phyloP scores from a whole-genome alignment of 345 rosid genomes.

The Lepidium africanum region DNA sequence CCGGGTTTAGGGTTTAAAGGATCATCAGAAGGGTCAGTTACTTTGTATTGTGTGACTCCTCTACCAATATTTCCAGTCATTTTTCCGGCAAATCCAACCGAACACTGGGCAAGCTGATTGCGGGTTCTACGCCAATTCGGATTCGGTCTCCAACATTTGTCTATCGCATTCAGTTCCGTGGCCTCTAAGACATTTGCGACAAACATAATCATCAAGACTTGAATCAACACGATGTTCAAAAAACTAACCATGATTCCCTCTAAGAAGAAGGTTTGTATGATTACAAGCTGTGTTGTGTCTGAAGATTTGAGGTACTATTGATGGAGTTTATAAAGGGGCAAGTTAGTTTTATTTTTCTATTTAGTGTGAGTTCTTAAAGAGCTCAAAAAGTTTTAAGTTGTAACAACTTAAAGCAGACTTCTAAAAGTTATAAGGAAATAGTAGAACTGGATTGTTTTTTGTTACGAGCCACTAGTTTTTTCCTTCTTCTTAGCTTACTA shows the following conservation, averaged over 20 bases:
- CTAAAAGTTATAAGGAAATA: constrained; percentile 3
- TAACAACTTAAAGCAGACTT: constrained; percentile 20
- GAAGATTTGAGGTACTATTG: not conserved
- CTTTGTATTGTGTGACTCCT: constrained; percentile 38
- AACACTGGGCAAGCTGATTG: constrained; percentile 49
- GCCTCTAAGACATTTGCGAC: constrained; percentile 15
- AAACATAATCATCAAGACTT: constrained; percentile 11
- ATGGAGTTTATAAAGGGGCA: constrained; percentile 9
- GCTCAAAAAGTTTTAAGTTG: constrained; percentile 10
- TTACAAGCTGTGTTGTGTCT: constrained; percentile 6
- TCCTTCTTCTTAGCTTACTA: not conserved
- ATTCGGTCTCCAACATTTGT: constrained; percentile 56
- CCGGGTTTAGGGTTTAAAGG: constrained; percentile 60
- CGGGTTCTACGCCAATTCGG: constrained; percentile 45
- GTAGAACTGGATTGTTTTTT: constrained; percentile 4
- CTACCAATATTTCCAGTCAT: constrained; percentile 56
- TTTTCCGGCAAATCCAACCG: constrained; percentile 57
- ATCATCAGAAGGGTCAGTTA: constrained; percentile 57
- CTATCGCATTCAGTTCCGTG: constrained; percentile 49
- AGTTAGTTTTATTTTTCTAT: constrained; percentile 16
- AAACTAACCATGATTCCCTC: constrained; percentile 18
- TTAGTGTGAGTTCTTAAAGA: constrained; percentile 20
- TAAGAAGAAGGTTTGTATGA: not conserved
- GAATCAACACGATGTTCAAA: not conserved
- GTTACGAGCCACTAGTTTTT: not conserved